A percentile compares a stretch with the other conserved stretches of the same genome.
Evolutionary conservation across 805 yeast species (phyloP).

Genomic region (Barnettozyma sp.): DNA sequence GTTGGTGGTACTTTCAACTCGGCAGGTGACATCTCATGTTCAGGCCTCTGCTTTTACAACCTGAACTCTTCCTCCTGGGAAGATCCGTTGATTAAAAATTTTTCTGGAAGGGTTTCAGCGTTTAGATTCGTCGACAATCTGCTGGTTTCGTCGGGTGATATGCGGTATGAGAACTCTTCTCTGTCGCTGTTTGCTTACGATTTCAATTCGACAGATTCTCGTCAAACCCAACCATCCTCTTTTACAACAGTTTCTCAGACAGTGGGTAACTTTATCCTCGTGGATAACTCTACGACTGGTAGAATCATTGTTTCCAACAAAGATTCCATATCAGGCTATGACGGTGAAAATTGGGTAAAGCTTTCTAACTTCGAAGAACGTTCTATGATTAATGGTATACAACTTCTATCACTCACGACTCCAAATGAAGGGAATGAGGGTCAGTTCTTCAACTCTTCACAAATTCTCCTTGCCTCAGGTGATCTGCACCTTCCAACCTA

Average conservation of each 20-base stretch:
- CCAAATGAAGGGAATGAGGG: conserved; percentile 27
- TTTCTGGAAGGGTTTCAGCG: conserved; percentile 49
- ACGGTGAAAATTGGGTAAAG: conserved; percentile 43
- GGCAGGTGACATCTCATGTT: conserved; percentile 53
- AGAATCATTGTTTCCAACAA: conserved; percentile 38
- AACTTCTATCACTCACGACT: conserved; percentile 32
- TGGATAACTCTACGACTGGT: conserved; percentile 38
- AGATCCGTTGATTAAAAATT: conserved; percentile 25
- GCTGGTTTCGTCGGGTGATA: conserved; percentile 47
- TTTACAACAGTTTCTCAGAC: conserved; percentile 16
- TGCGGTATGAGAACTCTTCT: conserved; percentile 33
- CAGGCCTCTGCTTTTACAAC: conserved; percentile 61
- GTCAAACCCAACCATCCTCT: conserved; percentile 21
- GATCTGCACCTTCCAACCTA: conserved; percentile 38
- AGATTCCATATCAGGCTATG: conserved; percentile 30
- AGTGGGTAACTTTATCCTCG: conserved; percentile 39
- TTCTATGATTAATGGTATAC: conserved; percentile 39
- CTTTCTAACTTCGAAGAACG: conserved; percentile 32
- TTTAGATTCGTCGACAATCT: conserved; percentile 41
- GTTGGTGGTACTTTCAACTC: conserved; percentile 69
- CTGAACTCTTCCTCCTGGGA: conserved; percentile 48
- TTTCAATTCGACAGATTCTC: conserved; percentile 32
- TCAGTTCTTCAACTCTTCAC: conserved; percentile 35
- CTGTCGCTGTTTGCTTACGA: conserved; percentile 48
- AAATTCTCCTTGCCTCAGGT: conserved; percentile 55